A percentile compares a stretch with the other conserved stretches of the same genome.
Evolutionary conservation across 2,329 filamentous ascomycete species (phyloP).

Genomic region (Curvularia eragrostidis): DNA sequence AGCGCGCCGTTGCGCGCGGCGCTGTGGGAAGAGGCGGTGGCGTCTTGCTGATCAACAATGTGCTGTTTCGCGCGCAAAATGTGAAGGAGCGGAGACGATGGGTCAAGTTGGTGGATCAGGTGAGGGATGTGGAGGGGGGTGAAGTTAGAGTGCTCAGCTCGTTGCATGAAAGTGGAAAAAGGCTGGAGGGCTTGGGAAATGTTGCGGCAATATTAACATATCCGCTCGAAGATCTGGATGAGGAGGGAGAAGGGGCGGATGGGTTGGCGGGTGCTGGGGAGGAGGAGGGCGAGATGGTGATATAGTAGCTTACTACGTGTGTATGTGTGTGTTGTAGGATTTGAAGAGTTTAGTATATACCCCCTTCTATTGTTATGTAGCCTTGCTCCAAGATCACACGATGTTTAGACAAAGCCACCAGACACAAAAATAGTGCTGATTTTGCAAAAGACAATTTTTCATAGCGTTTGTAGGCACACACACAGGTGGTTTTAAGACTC

Average conservation of each 20-base stretch:
- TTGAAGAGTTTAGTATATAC: neutral
- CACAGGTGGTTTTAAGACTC: too few relatives aligned
- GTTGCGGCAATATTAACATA: constrained; percentile 92
- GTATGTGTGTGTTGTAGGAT: neutral
- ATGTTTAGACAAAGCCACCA: too few relatives aligned
- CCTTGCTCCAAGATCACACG: too few relatives aligned
- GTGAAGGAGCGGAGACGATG: constrained; percentile 78
- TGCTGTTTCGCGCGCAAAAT: constrained; percentile 83
- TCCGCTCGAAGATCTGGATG: constrained; percentile 80
- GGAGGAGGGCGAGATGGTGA: constrained; percentile 36
- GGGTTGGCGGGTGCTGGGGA: constrained; percentile 21
- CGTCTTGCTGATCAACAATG: constrained; percentile 84
- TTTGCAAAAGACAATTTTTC: too few relatives aligned
- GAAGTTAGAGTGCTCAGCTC: constrained; percentile 89
- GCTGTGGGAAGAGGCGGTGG: constrained; percentile 88
- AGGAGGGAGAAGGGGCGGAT: constrained; percentile 62
- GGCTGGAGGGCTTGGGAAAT: constrained; percentile 81
- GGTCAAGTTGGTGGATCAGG: constrained; percentile 84
- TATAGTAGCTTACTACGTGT: constrained; percentile 20
- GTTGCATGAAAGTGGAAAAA: constrained; percentile 90
- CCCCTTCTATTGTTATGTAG: neutral
- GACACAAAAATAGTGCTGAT: too few relatives aligned
- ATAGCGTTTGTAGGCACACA: too few relatives aligned
- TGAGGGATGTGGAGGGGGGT: constrained; percentile 80
- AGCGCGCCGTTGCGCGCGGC: constrained; percentile 81